Conservation (phyloP, 805 yeast genomes). For the Candida cerambycidarum region DNA sequence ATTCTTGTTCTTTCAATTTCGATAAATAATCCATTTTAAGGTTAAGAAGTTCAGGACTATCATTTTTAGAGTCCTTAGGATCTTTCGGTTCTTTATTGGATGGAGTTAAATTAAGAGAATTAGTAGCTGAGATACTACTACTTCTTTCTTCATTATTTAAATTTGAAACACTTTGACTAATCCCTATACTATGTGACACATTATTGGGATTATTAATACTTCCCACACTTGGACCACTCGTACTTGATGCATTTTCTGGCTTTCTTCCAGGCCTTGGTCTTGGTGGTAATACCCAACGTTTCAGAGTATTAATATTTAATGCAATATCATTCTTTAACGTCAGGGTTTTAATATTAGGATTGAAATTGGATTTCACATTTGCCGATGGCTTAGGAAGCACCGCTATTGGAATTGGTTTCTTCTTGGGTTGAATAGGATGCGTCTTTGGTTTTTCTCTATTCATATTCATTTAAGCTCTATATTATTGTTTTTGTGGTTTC, state of each 20-base stretch:
- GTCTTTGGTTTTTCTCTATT: constrained; percentile 29
- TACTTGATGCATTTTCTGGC: constrained; percentile 19
- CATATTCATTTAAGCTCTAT: background rate
- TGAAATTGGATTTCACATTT: constrained; percentile 19
- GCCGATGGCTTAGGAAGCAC: constrained; percentile 28
- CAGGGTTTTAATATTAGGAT: constrained; percentile 21
- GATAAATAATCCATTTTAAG: constrained; percentile 34
- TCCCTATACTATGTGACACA: background rate
- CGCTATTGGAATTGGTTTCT: constrained; percentile 32
- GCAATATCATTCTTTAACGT: constrained; percentile 17
- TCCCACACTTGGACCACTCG: background rate
- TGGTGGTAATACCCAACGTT: constrained; percentile 55
- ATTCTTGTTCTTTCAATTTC: constrained; percentile 42
- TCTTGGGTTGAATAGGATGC: constrained; percentile 21
- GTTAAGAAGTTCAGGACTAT: constrained; percentile 19
- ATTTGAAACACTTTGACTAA: background rate
- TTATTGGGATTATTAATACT: no score
- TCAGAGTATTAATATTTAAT: constrained; percentile 36
- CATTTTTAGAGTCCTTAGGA: background rate
- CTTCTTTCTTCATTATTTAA: background rate
- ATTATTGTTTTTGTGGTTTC: background rate
- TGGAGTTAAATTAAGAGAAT: background rate
- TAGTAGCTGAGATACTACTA: background rate
- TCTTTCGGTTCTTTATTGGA: background rate
- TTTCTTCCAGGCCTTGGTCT: constrained; percentile 56